phyloP scores from a whole-genome alignment of 176 grass and related monocot species.

The Carex kokanica region DNA sequence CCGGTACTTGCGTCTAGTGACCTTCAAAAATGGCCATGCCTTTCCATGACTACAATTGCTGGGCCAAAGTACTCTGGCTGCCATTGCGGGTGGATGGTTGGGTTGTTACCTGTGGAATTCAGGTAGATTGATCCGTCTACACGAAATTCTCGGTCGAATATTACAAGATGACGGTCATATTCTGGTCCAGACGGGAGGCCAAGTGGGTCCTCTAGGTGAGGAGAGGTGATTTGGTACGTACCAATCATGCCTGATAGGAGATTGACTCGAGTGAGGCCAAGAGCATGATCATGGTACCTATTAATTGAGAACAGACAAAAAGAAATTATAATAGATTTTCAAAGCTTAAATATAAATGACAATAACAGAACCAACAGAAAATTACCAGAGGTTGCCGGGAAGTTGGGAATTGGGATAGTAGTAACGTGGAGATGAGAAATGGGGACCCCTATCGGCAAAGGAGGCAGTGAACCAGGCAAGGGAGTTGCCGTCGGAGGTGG shows the following conservation, averaged over 20 bases:
- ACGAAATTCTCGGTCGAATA: constrained; percentile 44
- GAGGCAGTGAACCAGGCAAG: constrained; percentile 65
- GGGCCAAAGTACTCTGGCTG: constrained; percentile 56
- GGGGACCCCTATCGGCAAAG: constrained; percentile 33
- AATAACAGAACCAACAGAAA: not conserved
- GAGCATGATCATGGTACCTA: constrained; percentile 33
- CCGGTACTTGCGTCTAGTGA: constrained; percentile 42
- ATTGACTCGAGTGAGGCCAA: constrained; percentile 40
- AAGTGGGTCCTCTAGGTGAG: constrained; percentile 13
- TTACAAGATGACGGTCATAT: constrained; percentile 41
- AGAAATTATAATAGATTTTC: not conserved
- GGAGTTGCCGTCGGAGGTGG: constrained; percentile 64
- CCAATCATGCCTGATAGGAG: constrained; percentile 44
- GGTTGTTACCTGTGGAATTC: constrained; percentile 45
- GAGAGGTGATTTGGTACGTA: constrained; percentile 28
- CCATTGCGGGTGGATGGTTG: constrained; percentile 44
- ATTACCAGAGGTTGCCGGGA: constrained; percentile 22
- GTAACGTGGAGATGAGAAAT: constrained; percentile 34
- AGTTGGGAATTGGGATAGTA: constrained; percentile 64
- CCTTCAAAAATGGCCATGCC: constrained; percentile 38
- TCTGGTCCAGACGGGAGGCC: constrained; percentile 35
- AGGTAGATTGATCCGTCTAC: constrained; percentile 39
- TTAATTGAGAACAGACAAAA: not conserved
- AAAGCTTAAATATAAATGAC: not conserved
- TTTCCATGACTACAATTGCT: constrained; percentile 48